Conservation (phyloP, 371 early-diverging fungal genomes). For the Actinomortierella wolfii region DNA sequence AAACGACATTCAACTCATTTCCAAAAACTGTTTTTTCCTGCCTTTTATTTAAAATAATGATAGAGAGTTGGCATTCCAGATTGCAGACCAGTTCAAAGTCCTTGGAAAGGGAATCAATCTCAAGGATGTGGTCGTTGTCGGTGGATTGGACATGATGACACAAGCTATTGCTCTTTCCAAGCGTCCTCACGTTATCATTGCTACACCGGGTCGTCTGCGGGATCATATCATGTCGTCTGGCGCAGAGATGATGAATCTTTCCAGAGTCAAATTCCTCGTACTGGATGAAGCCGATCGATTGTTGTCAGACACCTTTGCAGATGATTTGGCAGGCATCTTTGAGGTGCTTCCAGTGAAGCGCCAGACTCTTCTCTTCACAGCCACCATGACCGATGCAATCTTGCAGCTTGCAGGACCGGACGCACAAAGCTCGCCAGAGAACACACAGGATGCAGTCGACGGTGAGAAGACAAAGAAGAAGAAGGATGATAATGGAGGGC, state of each 20-base stretch:
- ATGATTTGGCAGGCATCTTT: slow-evolving; percentile 85
- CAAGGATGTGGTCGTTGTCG: slow-evolving; percentile 90
- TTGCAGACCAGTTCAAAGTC: slow-evolving; percentile 94
- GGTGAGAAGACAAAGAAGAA: slow-evolving; percentile 15
- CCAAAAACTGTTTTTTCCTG: slow-evolving; percentile 16
- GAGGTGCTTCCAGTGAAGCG: slow-evolving; percentile 77
- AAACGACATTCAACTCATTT: slow-evolving; percentile 1
- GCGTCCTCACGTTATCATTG: slow-evolving; percentile 95
- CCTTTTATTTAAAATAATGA: background rate
- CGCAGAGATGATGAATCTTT: slow-evolving; percentile 41
- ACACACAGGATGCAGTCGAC: slow-evolving; percentile 8
- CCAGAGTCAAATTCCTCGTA: slow-evolving; percentile 72
- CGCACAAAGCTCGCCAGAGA: slow-evolving; percentile 6
- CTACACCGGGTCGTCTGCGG: slow-evolving; percentile 96
- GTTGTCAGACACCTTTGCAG: slow-evolving; percentile 80
- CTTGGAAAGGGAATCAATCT: slow-evolving; percentile 91
- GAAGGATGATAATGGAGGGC: slow-evolving; percentile 43
- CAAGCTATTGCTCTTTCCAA: slow-evolving; percentile 89
- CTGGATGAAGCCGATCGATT: slow-evolving; percentile 99
- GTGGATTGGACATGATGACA: slow-evolving; percentile 93
- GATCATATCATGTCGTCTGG: slow-evolving; percentile 80
- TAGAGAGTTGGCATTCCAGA: slow-evolving; percentile 96
- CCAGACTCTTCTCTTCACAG: slow-evolving; percentile 94
- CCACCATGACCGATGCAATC: slow-evolving; percentile 93
- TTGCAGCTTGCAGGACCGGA: slow-evolving; percentile 54